A percentile compares a stretch with the other conserved stretches of the same genome.
These are phyloP conservation scores for Sporothrix mexicana DNA, from an alignment of 2,329 filamentous ascomycete genomes.

Conservation along the genomic window DNA sequence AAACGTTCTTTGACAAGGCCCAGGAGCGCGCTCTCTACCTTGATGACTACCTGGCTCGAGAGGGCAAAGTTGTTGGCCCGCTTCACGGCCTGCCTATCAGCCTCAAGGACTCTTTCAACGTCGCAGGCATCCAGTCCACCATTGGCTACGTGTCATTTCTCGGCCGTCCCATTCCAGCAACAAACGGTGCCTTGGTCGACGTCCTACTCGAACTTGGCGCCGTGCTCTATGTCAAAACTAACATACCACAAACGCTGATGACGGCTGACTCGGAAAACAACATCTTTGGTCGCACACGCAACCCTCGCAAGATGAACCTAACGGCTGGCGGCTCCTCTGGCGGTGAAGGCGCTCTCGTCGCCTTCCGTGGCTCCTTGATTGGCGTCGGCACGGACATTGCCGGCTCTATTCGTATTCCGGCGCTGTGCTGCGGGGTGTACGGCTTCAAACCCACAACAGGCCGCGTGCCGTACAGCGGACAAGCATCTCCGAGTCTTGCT, in stretches of 20 bases:
- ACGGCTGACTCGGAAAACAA: slow-evolving; percentile 44
- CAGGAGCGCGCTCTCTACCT: slow-evolving; percentile 44
- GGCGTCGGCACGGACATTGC: slow-evolving; percentile 48
- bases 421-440: slow-evolving; percentile 44
- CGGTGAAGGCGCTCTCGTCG: slow-evolving; percentile 47
- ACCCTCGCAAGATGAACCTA: slow-evolving; percentile 46
- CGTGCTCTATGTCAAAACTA: slow-evolving; percentile 40
- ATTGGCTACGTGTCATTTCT: background rate
- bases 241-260: slow-evolving; percentile 40
- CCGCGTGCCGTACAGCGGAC: background rate
- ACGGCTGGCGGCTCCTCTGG: slow-evolving; percentile 47
- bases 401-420: slow-evolving; percentile 39
- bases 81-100: slow-evolving; percentile 55
- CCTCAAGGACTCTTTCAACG: slow-evolving; percentile 44
- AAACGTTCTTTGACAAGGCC: slow-evolving; percentile 47
- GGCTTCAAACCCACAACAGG: slow-evolving; percentile 39
- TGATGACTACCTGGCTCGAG: slow-evolving; percentile 43
- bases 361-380: slow-evolving; percentile 44
- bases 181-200: background rate
- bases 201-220: slow-evolving; percentile 40
- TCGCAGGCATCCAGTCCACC: background rate
- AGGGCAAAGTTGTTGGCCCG: slow-evolving; percentile 45
- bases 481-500: background rate
- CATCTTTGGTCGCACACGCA: slow-evolving; percentile 45
- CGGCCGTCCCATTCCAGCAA: too few species aligned